Percentiles rank a stretch among this genome's conserved stretches.
phyloP scores from a whole-genome alignment of 805 yeast genomes.

The Schizosaccharomyces japonicus region DNA sequence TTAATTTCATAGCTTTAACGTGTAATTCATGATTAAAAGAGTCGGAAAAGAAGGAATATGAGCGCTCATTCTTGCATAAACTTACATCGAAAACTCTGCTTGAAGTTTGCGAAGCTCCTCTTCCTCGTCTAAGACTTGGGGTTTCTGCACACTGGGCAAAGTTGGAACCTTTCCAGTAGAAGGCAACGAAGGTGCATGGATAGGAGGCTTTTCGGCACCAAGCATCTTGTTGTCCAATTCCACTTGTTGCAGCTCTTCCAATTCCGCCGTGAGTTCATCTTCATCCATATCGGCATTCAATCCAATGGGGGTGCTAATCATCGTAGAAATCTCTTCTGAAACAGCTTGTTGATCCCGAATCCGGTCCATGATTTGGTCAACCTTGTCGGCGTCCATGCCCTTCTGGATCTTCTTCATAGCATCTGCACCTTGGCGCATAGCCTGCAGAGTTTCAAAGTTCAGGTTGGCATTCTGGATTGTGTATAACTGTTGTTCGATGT shows the following conservation, averaged over 20 bases:
- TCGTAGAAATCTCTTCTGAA: slow-evolving; percentile 87
- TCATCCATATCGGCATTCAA: slow-evolving; percentile 52
- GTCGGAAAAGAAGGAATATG: too few species aligned
- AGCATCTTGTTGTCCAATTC: slow-evolving; percentile 37
- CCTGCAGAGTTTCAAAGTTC: slow-evolving; percentile 94
- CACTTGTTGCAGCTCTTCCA: slow-evolving; percentile 70
- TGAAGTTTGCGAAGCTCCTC: slow-evolving; percentile 13
- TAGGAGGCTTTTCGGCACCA: slow-evolving; percentile 22
- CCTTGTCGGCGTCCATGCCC: slow-evolving; percentile 85
- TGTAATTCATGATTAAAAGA: too few species aligned
- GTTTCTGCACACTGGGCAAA: slow-evolving; percentile 6
- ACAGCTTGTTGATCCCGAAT: slow-evolving; percentile 89
- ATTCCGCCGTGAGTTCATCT: slow-evolving; percentile 85
- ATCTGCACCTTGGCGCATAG: slow-evolving; percentile 90
- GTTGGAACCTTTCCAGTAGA: slow-evolving; percentile 5
- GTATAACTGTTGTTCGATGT: slow-evolving; percentile 67
- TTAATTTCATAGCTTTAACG: too few species aligned
- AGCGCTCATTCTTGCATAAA: too few species aligned
- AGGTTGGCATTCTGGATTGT: slow-evolving; percentile 88
- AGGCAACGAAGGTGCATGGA: slow-evolving; percentile 8
- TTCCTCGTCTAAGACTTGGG: slow-evolving; percentile 17
- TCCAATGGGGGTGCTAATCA: slow-evolving; percentile 82
- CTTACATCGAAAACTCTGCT: background rate
- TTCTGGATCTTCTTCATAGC: slow-evolving; percentile 94
- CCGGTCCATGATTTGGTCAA: slow-evolving; percentile 93